Base-by-base conservation (phyloP, 805 yeast species). In the Sungouiella blattae region DNA sequence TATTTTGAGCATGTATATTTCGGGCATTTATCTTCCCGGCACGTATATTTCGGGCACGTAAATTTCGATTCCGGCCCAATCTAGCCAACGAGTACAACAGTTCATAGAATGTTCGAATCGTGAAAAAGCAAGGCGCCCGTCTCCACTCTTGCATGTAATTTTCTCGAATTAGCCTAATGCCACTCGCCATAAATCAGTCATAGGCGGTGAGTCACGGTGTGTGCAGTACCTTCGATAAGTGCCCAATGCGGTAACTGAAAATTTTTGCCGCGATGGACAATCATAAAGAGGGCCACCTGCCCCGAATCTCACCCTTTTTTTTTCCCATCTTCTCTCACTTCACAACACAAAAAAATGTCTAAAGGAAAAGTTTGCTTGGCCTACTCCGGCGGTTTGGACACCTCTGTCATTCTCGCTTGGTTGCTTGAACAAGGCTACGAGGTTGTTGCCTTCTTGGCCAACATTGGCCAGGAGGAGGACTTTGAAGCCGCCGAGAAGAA, bases 331-430 rank as follows among this genome's bases (percentile, higher is more conserved):
- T 28, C 17, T 31, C n/a, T 22, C 18, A 29, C 27, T 17, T 14
- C 11, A 20, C 6, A 12, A 22, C 18, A 36, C 8, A 13, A 12
- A 18, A 44, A 28, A 55, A 89, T 89, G 97, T 83, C 95, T 33
- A 91, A 93, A 69, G 98, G 98, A 61, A 91, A 91, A 73, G 98
- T 93, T 64, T 93, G 98, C 78, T 79, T 93, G 64, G 98, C 98
- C 37, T 93, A 93, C 74, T 93, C 98, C 33, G 98, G 98, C 57
- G 98, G 98, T 73, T 78, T 93, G 56, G 98, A 93, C 62, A 93
- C 98, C 75, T 89, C 97, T 18, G 85, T 93, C 44, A 93, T 93
- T 57, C 80, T 93, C 50, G 98, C 98, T 31, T 93, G 98, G 98
- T 78, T 93, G 64, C 76, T 93, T 49, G 98, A 93, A 66, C 78